Percentiles rank a stretch among this genome's conserved stretches.
phyloP scores from a whole-genome alignment of 2,329 filamentous ascomycete species.

The Xylogone sp. region DNA sequence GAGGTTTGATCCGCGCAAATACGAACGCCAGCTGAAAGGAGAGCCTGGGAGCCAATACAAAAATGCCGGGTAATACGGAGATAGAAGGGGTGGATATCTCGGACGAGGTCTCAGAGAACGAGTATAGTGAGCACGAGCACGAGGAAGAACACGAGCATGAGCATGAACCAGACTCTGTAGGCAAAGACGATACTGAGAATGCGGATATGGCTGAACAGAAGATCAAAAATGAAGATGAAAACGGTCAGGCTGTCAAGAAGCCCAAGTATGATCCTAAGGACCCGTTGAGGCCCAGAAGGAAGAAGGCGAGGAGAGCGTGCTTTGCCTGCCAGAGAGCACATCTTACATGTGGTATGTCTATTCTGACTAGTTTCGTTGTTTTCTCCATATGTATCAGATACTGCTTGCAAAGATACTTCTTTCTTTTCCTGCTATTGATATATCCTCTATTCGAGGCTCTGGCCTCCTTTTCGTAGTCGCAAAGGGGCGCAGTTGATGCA shows the following conservation, averaged over 20 bases:
- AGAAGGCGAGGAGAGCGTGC: constrained; percentile 94
- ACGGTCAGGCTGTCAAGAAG: constrained; percentile 41
- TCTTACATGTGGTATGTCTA: constrained; percentile 89
- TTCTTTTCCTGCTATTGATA: background rate
- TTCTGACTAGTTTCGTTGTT: constrained; percentile 9
- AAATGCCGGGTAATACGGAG: constrained; percentile 31
- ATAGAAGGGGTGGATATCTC: constrained; percentile 30
- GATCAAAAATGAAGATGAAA: constrained; percentile 22
- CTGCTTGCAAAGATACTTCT: background rate
- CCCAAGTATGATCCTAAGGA: constrained; percentile 78
- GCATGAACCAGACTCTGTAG: constrained; percentile 18
- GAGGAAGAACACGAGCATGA: constrained; percentile 6
- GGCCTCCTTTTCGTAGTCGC: constrained; percentile 5
- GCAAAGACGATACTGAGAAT: constrained; percentile 28
- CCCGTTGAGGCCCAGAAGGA: constrained; percentile 80
- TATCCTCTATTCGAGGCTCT: background rate
- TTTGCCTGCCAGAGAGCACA: constrained; percentile 97
- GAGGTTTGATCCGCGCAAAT: constrained; percentile 31
- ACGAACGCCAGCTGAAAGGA: too few relatives aligned
- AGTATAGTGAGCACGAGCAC: constrained; percentile 30
- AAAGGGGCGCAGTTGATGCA: constrained; percentile 1
- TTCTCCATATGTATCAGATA: constrained; percentile 4
- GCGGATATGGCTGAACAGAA: constrained; percentile 29
- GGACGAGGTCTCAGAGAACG: constrained; percentile 30
- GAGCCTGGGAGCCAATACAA: too few relatives aligned